phyloP scores from a whole-genome alignment of 2,329 filamentous ascomycete species.

The Apiospora aurea region DNA sequence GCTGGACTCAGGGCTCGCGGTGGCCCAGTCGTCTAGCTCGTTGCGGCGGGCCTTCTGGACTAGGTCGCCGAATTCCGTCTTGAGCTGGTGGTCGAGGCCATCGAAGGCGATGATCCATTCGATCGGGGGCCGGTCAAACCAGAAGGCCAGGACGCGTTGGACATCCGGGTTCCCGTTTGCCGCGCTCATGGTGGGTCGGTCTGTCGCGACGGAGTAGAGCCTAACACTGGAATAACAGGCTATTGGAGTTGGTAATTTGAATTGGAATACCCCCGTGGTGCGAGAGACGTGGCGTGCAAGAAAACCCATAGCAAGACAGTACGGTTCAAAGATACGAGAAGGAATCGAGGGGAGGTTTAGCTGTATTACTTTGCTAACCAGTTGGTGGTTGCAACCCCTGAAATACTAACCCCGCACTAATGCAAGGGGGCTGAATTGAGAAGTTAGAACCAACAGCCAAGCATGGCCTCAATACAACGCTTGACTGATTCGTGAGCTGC shows the following conservation, averaged over 20 bases:
- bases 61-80: constrained; percentile 27
- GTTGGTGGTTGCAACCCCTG: too few species aligned
- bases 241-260: background rate
- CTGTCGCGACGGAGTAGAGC: background rate
- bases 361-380: background rate
- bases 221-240: background rate
- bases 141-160: constrained; percentile 30
- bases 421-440: background rate
- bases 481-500: too few species aligned
- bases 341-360: background rate
- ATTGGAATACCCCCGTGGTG: background rate
- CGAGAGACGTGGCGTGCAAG: background rate
- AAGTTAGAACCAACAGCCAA: background rate
- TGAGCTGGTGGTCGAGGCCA: constrained; percentile 25
- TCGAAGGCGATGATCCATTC: constrained; percentile 31
- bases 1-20: constrained; percentile 40
- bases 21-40: background rate
- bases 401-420: background rate
- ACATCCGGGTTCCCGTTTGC: background rate
- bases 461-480: too few species aligned
- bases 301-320: background rate
- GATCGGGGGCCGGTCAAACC: constrained; percentile 31
- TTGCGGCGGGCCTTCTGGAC: constrained; percentile 24
- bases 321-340: background rate
- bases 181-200: background rate